These are phyloP conservation scores for Kodamaea kakaduensis DNA, from an alignment of 805 yeast genomes.

Conservation along the genomic window DNA sequence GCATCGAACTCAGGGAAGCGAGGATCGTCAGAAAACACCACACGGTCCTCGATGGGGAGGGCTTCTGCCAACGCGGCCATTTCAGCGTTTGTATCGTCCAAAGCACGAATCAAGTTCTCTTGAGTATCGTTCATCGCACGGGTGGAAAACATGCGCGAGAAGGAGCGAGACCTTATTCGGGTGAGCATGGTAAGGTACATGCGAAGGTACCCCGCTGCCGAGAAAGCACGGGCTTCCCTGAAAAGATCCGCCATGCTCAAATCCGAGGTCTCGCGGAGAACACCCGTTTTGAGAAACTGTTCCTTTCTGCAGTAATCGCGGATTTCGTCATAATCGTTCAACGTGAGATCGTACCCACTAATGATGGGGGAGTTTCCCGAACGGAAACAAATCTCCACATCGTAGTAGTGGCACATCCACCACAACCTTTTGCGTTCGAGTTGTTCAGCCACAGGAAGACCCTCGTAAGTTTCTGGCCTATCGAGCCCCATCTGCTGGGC, in stretches of 20 bases:
- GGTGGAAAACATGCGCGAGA: conserved; percentile 30
- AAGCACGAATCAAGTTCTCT: conserved; percentile 18
- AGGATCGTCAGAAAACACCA: conserved; percentile 32
- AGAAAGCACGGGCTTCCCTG: not conserved
- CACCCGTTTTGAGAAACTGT: not conserved
- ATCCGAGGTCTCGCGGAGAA: not conserved
- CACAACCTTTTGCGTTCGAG: conserved; percentile 27
- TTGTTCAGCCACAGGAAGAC: conserved; percentile 20
- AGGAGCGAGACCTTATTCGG: conserved; percentile 28
- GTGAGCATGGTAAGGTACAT: conserved; percentile 17
- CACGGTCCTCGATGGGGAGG: conserved; percentile 19
- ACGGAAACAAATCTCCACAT: conserved; percentile 37
- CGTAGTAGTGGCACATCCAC: conserved; percentile 36
- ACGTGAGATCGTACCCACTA: conserved; percentile 29
- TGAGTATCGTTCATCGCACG: conserved; percentile 19
- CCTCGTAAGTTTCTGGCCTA: conserved; percentile 26
- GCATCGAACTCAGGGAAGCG: conserved; percentile 18
- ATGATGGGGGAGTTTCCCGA: conserved; percentile 39
- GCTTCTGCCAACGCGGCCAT: conserved; percentile 23
- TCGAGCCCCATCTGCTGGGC: conserved; percentile 43
- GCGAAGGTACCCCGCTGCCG: conserved; percentile 2
- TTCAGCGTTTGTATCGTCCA: conserved; percentile 25
- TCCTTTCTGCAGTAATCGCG: conserved; percentile 2
- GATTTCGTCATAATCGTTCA: conserved; percentile 11
- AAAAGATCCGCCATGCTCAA: not conserved